Percentiles rank a stretch among this genome's conserved stretches.
phyloP scores from a whole-genome alignment of 345 rosid species.

The Linum usitatissimum region DNA sequence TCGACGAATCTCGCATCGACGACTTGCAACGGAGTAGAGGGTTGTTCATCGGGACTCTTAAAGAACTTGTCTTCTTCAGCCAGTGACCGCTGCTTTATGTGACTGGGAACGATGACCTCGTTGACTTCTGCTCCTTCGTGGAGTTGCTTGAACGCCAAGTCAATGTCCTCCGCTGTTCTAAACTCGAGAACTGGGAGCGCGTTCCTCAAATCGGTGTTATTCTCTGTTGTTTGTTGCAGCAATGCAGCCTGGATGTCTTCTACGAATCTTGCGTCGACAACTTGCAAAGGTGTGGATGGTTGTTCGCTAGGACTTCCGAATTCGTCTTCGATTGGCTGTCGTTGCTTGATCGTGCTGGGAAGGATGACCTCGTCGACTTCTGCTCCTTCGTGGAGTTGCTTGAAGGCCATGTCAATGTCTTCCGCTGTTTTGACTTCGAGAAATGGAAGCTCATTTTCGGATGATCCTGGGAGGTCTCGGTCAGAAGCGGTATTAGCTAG shows the following conservation, averaged over 20 bases:
- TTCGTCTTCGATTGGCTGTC: slow-evolving; percentile 14
- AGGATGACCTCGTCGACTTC: background rate
- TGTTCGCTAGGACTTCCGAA: slow-evolving; percentile 10
- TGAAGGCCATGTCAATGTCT: slow-evolving; percentile 3
- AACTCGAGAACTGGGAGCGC: background rate
- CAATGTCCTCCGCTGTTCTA: background rate
- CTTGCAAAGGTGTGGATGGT: slow-evolving; percentile 20
- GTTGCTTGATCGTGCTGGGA: slow-evolving; percentile 6
- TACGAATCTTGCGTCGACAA: slow-evolving; percentile 35
- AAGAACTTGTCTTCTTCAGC: background rate
- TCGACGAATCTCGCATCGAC: background rate
- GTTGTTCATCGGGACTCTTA: background rate
- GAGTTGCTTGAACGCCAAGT: background rate
- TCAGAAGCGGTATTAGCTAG: background rate
- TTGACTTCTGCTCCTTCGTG: background rate
- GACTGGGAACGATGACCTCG: background rate
- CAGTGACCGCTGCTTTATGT: background rate
- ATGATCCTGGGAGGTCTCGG: background rate
- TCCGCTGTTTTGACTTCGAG: background rate
- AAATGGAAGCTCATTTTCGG: background rate
- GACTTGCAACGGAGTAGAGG: background rate
- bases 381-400: slow-evolving; percentile 2
- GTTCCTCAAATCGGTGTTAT: slow-evolving; percentile 1
- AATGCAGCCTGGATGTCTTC: slow-evolving; percentile 29
- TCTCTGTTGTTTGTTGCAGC: slow-evolving; percentile 25